Evolutionary conservation across 2,329 filamentous ascomycete genomes (phyloP).

Genomic region (Xylariaceae sp.): DNA sequence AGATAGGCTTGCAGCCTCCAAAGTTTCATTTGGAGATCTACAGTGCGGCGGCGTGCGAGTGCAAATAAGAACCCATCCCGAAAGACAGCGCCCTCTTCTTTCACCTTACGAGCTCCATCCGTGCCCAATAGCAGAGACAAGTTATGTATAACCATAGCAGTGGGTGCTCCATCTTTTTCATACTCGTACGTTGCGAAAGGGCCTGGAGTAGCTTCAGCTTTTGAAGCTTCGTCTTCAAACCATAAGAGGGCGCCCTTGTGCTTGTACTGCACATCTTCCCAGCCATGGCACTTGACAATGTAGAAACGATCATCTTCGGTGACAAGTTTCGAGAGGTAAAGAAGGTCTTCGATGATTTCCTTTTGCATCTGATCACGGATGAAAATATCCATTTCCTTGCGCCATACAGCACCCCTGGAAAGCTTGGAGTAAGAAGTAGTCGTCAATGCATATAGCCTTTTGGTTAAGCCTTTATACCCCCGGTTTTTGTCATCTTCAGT

Average conservation of each 20-base stretch:
- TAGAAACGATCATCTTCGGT: slow-evolving; percentile 32
- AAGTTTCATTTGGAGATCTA: slow-evolving; percentile 45
- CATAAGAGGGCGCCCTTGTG: slow-evolving; percentile 46
- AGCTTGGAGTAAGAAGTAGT: slow-evolving; percentile 15
- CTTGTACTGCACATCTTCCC: slow-evolving; percentile 38
- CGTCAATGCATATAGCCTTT: slow-evolving; percentile 12
- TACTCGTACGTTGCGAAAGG: slow-evolving; percentile 46
- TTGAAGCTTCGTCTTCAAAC: slow-evolving; percentile 21
- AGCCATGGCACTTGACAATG: slow-evolving; percentile 40
- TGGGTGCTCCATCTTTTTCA: slow-evolving; percentile 29
- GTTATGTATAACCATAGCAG: slow-evolving; percentile 50
- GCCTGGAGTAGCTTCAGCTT: slow-evolving; percentile 19
- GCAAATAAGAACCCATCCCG: slow-evolving; percentile 40
- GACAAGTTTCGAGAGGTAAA: slow-evolving; percentile 35
- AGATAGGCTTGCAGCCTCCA: slow-evolving; percentile 59
- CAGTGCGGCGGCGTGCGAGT: slow-evolving; percentile 39
- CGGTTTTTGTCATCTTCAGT: slow-evolving; percentile 16
- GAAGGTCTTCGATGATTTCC: slow-evolving; percentile 43
- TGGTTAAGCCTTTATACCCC: slow-evolving; percentile 7
- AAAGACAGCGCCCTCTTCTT: slow-evolving; percentile 32
- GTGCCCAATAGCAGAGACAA: slow-evolving; percentile 48
- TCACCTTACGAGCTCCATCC: slow-evolving; percentile 40
- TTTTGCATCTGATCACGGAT: slow-evolving; percentile 49
- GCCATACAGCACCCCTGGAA: slow-evolving; percentile 37
- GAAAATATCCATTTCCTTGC: slow-evolving; percentile 52